Conservation (phyloP, 2,329 filamentous ascomycete genomes). For the Colletotrichum costaricense region DNA sequence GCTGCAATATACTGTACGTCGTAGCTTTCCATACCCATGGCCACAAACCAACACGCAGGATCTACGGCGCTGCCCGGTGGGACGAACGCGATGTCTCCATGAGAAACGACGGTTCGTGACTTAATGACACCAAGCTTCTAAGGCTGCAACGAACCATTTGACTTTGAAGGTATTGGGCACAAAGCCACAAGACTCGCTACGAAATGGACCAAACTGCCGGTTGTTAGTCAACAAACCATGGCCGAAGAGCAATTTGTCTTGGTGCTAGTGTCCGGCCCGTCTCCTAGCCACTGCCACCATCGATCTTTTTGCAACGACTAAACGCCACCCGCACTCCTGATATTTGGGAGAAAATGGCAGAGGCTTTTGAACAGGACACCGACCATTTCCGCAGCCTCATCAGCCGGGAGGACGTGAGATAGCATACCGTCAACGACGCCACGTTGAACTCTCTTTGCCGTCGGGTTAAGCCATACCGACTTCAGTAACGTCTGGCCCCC, state of each 20-base stretch:
- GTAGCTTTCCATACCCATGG: not conserved
- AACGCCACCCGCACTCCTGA: slow-evolving; percentile 19
- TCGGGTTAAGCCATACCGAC: not conserved
- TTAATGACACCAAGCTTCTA: not conserved
- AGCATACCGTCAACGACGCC: not conserved
- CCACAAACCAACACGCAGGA: slow-evolving; percentile 20
- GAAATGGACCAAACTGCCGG: not conserved
- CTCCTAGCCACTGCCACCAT: slow-evolving; percentile 11
- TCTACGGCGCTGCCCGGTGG: not conserved
- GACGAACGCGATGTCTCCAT: not conserved
- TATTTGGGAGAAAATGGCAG: slow-evolving; percentile 4
- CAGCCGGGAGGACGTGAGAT: not conserved
- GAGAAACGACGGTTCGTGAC: not conserved
- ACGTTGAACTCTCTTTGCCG: not conserved
- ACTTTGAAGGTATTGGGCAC: slow-evolving; percentile 5
- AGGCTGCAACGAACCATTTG: not conserved
- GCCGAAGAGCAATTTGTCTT: not conserved
- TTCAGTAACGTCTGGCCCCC: slow-evolving; percentile 4
- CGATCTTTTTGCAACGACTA: slow-evolving; percentile 1
- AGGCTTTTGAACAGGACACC: not conserved
- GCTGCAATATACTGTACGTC: not conserved
- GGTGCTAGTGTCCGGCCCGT: slow-evolving; percentile 20
- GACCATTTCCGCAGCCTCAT: not conserved
- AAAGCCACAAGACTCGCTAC: not conserved
- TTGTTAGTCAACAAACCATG: slow-evolving; percentile 9